Evolutionary conservation across 2,329 filamentous ascomycete species (phyloP).

Genomic region (Exophiala aquamarina): DNA sequence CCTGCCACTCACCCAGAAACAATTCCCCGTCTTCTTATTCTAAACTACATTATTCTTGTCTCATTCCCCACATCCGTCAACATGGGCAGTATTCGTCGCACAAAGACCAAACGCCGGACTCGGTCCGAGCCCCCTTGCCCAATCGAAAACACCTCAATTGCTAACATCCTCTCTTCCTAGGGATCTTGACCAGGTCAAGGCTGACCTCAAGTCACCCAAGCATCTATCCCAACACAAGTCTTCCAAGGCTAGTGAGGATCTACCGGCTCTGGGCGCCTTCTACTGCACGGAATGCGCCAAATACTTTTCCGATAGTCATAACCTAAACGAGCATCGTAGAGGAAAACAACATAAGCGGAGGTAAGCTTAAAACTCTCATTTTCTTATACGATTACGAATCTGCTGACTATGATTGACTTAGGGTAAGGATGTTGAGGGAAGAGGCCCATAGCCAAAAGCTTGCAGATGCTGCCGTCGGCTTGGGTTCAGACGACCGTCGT

Average conservation of each 20-base stretch:
- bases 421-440: slow-evolving; percentile 77
- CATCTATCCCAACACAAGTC: slow-evolving; percentile 79
- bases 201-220: slow-evolving; percentile 73
- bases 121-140: slow-evolving; percentile 50
- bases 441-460: slow-evolving; percentile 84
- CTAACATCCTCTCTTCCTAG: slow-evolving; percentile 47
- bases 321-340: slow-evolving; percentile 71
- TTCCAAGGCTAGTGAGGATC: slow-evolving; percentile 77
- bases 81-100: slow-evolving; percentile 68
- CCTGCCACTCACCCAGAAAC: too few relatives aligned
- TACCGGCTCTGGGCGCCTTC: slow-evolving; percentile 79
- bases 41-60: too few relatives aligned
- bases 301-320: slow-evolving; percentile 87
- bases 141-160: slow-evolving; percentile 2
- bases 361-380: slow-evolving; percentile 44
- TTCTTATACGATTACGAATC: slow-evolving; percentile 5
- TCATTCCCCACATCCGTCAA: too few relatives aligned
- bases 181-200: slow-evolving; percentile 88
- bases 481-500: slow-evolving; percentile 67
- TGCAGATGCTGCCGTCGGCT: slow-evolving; percentile 75
- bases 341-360: slow-evolving; percentile 93
- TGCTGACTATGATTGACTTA: slow-evolving; percentile 40
- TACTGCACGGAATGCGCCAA: slow-evolving; percentile 95
- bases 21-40: too few relatives aligned
- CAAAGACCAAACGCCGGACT: slow-evolving; percentile 71